Conservation (phyloP, 805 yeast genomes). For the Priceomyces carsonii region DNA sequence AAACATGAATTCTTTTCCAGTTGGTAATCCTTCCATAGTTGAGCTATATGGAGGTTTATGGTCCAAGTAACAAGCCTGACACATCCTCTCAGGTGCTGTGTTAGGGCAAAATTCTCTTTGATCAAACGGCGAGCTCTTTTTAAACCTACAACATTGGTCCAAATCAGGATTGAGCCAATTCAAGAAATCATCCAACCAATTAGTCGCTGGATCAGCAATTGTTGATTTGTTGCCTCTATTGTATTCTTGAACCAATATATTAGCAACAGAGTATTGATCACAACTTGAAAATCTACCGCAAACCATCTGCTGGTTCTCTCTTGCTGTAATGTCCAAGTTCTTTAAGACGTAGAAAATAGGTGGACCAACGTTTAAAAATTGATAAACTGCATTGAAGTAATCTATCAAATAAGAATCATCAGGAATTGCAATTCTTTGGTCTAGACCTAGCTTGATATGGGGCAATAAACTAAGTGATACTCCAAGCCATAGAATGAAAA, state of each 20-base stretch:
- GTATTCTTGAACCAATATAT: conserved; percentile 82
- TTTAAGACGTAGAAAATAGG: conserved; percentile 87
- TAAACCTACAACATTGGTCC: conserved; percentile 80
- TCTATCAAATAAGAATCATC: conserved; percentile 75
- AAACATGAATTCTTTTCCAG: conserved; percentile 63
- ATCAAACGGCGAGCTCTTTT: conserved; percentile 37
- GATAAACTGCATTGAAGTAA: conserved; percentile 76
- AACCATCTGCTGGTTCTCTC: conserved; percentile 65
- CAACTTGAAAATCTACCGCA: conserved; percentile 92
- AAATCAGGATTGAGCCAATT: conserved; percentile 84
- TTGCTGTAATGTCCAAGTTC: conserved; percentile 59
- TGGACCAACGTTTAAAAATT: conserved; percentile 82
- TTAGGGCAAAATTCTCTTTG: conserved; percentile 61
- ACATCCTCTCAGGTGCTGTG: conserved; percentile 63
- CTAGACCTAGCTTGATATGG: conserved; percentile 72
- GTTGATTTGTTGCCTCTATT: conserved; percentile 64
- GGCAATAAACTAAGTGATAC: conserved; percentile 72
- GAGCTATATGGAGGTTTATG: conserved; percentile 64
- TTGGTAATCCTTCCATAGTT: conserved; percentile 83
- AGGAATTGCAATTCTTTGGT: conserved; percentile 88
- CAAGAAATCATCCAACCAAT: conserved; percentile 91
- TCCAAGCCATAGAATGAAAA: conserved; percentile 66
- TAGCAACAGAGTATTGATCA: conserved; percentile 73
- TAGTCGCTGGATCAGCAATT: conserved; percentile 79
- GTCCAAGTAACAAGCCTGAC: conserved; percentile 69